A percentile compares a stretch with the other conserved stretches of the same genome.
Evolutionary conservation across 257 asterid species (phyloP).

Genomic region (Cruciata laevipes): DNA sequence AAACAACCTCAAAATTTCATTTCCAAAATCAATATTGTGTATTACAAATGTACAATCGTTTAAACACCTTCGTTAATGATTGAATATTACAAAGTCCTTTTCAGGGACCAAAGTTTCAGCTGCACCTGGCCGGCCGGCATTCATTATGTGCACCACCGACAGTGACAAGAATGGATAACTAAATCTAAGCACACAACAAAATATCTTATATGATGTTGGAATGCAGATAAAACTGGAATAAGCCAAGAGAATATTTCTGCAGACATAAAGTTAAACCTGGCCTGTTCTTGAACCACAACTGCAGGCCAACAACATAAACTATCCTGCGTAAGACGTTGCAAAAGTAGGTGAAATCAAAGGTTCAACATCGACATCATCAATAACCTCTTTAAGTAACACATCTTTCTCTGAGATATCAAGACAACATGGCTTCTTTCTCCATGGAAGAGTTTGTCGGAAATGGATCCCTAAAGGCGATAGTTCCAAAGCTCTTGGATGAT

Average conservation of each 20-base stretch:
- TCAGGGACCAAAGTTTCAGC: background rate
- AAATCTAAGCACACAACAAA: background rate
- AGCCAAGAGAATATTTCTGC: background rate
- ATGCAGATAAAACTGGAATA: background rate
- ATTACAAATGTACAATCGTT: background rate
- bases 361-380: slow-evolving; percentile 1
- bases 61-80: background rate
- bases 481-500: slow-evolving; percentile 58
- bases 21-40: background rate
- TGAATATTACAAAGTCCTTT: background rate
- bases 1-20: background rate
- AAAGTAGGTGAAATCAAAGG: background rate
- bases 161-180: slow-evolving; percentile 6
- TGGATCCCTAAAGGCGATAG: slow-evolving; percentile 49
- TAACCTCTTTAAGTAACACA: slow-evolving; percentile 1
- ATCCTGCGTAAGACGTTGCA: background rate
- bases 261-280: background rate
- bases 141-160: background rate
- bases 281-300: background rate
- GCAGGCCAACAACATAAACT: slow-evolving; percentile 4
- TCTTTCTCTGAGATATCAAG: background rate
- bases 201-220: background rate
- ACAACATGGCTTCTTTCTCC: slow-evolving; percentile 65
- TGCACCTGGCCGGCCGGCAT: slow-evolving; percentile 4
- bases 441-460: slow-evolving; percentile 71